Evolutionary conservation across 176 grass and related monocot genomes (phyloP).

Genomic region (Panicum miliaceum): DNA sequence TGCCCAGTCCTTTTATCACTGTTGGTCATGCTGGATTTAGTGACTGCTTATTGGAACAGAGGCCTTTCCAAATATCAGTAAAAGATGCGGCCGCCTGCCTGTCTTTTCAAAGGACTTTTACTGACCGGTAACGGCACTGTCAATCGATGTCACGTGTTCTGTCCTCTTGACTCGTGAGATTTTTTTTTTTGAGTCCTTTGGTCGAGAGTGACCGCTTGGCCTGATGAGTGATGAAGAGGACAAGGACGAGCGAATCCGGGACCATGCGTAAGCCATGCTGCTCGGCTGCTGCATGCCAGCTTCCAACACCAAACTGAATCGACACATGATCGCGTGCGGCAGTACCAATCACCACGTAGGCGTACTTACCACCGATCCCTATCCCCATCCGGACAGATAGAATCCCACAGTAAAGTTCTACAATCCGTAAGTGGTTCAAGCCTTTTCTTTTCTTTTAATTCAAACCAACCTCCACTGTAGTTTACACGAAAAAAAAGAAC

Average conservation of each 20-base stretch:
- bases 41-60: neutral
- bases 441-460: neutral
- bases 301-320: conserved; percentile 10
- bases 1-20: neutral
- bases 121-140: neutral
- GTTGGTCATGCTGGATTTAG: neutral
- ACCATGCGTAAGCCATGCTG: conserved; percentile 18
- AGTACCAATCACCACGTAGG: neutral
- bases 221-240: neutral
- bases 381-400: conserved; percentile 1
- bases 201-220: neutral
- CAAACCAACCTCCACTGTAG: neutral
- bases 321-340: neutral
- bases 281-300: neutral
- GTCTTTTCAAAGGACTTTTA: neutral
- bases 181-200: no score
- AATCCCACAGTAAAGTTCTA: neutral
- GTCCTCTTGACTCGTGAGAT: neutral
- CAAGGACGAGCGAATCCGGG: neutral
- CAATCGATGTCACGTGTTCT: neutral
- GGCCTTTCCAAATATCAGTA: neutral
- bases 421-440: neutral
- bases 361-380: neutral
- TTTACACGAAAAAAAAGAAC: neutral
- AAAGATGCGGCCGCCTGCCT: neutral